phyloP scores from a whole-genome alignment of 768 basidiomycete genomes.

The Calocera viscosa region DNA sequence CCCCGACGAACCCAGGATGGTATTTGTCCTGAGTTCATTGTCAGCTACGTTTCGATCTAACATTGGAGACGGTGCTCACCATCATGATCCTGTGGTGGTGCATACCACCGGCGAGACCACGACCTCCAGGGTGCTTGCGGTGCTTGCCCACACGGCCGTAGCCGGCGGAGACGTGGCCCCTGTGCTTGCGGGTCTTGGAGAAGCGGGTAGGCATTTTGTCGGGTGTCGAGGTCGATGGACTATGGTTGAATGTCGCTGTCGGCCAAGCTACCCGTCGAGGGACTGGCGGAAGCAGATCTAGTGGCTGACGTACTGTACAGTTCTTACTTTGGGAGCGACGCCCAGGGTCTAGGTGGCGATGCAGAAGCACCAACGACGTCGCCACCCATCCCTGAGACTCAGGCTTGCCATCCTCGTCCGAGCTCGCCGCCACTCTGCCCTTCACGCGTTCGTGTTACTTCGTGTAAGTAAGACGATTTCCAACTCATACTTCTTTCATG shows the following conservation, averaged over 20 bases:
- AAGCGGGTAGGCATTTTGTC: slow-evolving; percentile 87
- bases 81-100: slow-evolving; percentile 68
- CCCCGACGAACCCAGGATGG: slow-evolving; percentile 55
- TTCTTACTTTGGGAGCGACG: not conserved
- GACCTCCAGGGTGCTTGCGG: slow-evolving; percentile 99
- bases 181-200: slow-evolving; percentile 97
- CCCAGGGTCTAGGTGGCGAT: not conserved
- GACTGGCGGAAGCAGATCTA: not conserved
- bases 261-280: not conserved
- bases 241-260: not conserved
- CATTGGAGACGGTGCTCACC: slow-evolving; percentile 40
- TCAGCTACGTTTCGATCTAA: not conserved
- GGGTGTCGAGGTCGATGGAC: slow-evolving; percentile 11
- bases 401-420: not conserved
- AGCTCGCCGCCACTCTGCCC: not conserved
- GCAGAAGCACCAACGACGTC: not conserved
- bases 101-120: slow-evolving; percentile 99
- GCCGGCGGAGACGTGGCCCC: slow-evolving; percentile 98
- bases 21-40: slow-evolving; percentile 35
- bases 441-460: not conserved
- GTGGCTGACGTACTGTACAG: not conserved
- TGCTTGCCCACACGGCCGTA: slow-evolving; percentile 99
- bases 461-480: too few relatives aligned
- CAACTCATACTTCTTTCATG: slow-evolving; percentile 22
- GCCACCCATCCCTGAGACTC: not conserved